These are phyloP conservation scores for Pleurotus platypus DNA, from an alignment of 768 basidiomycete species.

Conservation along the genomic window DNA sequence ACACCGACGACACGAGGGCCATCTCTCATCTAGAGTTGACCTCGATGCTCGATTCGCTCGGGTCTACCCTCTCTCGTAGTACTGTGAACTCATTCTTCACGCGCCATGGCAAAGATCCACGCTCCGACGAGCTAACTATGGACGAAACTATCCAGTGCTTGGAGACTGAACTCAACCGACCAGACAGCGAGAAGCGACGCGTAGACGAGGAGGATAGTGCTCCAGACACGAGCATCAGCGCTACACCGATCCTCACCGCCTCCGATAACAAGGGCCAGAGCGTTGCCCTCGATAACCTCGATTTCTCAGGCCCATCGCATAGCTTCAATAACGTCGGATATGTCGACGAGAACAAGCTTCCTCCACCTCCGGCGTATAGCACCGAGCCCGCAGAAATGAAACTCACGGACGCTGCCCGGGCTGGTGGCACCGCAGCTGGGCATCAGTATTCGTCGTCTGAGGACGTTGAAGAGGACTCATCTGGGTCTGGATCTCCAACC, in stretches of 20 bases:
- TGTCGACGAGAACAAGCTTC: constrained; percentile 7
- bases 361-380: constrained; percentile 19
- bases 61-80: constrained; percentile 78
- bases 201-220: constrained; percentile 47
- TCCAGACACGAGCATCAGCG: constrained; percentile 46
- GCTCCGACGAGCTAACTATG: constrained; percentile 68
- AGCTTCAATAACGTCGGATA: constrained; percentile 13
- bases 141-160: constrained; percentile 82
- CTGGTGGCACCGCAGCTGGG: constrained; percentile 23
- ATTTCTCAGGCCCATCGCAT: constrained; percentile 56
- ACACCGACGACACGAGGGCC: constrained; percentile 72
- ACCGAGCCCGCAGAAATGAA: constrained; percentile 49
- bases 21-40: constrained; percentile 85
- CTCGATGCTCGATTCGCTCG: constrained; percentile 95
- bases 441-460: constrained; percentile 38
- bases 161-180: constrained; percentile 78
- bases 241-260: constrained; percentile 45
- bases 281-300: constrained; percentile 47
- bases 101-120: constrained; percentile 58
- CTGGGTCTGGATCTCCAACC: constrained; percentile 15
- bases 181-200: constrained; percentile 65
- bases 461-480: constrained; percentile 30
- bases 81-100: constrained; percentile 85
- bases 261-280: constrained; percentile 38
- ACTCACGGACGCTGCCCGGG: constrained; percentile 27